Percentiles rank a stretch among this genome's conserved stretches.
phyloP scores from a whole-genome alignment of 2,329 filamentous ascomycete species.

The Cryphonectria parasitica region DNA sequence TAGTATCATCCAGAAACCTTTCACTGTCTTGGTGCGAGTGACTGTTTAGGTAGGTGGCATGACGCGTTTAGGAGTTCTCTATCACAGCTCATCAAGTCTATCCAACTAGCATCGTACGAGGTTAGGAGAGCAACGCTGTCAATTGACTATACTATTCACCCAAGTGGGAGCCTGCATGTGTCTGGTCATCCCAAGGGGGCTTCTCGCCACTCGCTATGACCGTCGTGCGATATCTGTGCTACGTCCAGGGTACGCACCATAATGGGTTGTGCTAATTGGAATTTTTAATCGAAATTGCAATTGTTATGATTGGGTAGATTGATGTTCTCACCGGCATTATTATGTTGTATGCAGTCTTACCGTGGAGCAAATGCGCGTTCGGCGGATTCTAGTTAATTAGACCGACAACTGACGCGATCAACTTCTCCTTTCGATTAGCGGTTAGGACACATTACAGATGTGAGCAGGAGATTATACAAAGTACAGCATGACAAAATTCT shows the following conservation, averaged over 20 bases:
- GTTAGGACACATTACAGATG: not conserved
- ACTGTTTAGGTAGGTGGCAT: too few relatives aligned
- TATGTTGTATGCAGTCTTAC: not conserved
- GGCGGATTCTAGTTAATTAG: not conserved
- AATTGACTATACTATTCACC: too few relatives aligned
- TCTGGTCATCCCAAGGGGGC: too few relatives aligned
- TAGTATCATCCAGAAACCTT: too few relatives aligned
- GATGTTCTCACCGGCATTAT: not conserved
- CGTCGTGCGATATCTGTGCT: not conserved
- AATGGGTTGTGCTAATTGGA: too few relatives aligned
- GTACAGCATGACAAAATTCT: not conserved
- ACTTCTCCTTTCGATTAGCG: not conserved
- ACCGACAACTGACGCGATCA: not conserved
- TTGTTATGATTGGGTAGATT: not conserved
- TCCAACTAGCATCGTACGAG: too few relatives aligned
- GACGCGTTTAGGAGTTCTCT: too few relatives aligned
- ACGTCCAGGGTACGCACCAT: not conserved
- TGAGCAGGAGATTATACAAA: not conserved
- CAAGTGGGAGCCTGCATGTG: too few relatives aligned
- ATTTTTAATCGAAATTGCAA: not conserved
- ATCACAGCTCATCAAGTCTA: too few relatives aligned
- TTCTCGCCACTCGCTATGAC: not conserved
- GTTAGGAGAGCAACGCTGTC: too few relatives aligned
- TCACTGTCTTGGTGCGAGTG: too few relatives aligned
- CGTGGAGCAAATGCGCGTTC: not conserved